These are phyloP conservation scores for Nicotiana paniculata DNA, from an alignment of 257 asterid genomes.

Conservation along the genomic window DNA sequence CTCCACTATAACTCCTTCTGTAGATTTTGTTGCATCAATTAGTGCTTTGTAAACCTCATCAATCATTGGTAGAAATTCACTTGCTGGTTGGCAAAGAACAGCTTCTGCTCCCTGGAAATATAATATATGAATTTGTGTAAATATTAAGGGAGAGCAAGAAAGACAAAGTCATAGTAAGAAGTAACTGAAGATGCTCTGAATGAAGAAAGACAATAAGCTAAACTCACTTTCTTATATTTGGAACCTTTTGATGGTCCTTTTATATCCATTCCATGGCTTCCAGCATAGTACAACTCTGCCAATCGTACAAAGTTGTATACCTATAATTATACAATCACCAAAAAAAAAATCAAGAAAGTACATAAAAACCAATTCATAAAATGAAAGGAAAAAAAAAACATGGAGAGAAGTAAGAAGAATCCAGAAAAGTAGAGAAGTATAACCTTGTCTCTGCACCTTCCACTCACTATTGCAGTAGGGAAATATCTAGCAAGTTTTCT, in stretches of 20 bases:
- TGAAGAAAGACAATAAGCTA: neutral
- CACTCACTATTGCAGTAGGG: conserved; percentile 85
- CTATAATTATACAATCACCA: conserved; percentile 16
- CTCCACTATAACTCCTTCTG: conserved; percentile 77
- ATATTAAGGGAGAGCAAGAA: neutral
- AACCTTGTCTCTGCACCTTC: conserved; percentile 87
- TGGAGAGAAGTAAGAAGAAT: neutral
- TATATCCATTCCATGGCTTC: conserved; percentile 99
- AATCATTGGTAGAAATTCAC: conserved; percentile 79
- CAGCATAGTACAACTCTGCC: conserved; percentile 95
- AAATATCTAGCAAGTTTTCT: conserved; percentile 59
- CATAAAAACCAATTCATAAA: neutral
- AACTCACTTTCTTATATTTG: conserved; percentile 56
- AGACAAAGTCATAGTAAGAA: neutral
- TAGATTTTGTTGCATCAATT: conserved; percentile 53
- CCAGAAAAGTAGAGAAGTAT: conserved; percentile 3
- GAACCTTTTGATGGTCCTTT: conserved; percentile 91
- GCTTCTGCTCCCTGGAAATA: conserved; percentile 43
- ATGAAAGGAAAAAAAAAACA: neutral
- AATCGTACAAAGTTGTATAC: conserved; percentile 79
- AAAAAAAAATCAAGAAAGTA: neutral
- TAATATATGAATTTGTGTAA: neutral
- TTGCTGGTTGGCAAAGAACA: conserved; percentile 76
- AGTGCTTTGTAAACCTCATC: conserved; percentile 70
- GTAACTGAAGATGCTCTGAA: neutral